phyloP scores from a whole-genome alignment of 345 rosid genomes.

The Melaleuca quinquenervia region DNA sequence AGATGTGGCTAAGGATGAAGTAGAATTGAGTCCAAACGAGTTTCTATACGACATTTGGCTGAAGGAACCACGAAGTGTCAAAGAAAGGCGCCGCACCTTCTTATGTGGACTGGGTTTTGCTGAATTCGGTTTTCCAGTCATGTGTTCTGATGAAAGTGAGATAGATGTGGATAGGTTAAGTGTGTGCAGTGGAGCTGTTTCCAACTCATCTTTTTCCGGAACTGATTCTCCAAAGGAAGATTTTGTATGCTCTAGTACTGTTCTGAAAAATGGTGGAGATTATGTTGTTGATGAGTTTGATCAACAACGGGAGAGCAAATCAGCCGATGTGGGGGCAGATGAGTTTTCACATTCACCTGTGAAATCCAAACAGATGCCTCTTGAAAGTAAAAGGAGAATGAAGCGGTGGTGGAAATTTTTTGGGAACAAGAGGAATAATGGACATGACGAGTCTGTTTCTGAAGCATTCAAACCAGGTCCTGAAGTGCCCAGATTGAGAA shows the following conservation, averaged over 20 bases:
- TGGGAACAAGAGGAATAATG: conserved; percentile 3
- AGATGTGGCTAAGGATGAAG: conserved; percentile 12
- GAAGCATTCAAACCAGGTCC: neutral
- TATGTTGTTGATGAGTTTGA: conserved; percentile 30
- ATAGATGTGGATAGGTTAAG: conserved; percentile 22
- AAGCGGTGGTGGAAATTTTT: conserved; percentile 50
- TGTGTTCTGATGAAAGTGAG: neutral
- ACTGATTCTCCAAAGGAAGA: conserved; percentile 4
- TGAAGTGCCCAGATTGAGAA: conserved; percentile 12
- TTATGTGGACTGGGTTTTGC: conserved; percentile 38
- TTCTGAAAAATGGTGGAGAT: conserved; percentile 25
- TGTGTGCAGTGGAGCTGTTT: conserved; percentile 35
- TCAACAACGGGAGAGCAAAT: neutral
- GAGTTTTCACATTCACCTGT: neutral
- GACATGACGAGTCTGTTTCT: neutral
- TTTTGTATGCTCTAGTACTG: conserved; percentile 23
- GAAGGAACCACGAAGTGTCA: conserved; percentile 47
- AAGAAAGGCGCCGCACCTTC: conserved; percentile 51
- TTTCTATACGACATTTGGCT: conserved; percentile 45
- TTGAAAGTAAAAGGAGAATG: conserved; percentile 13
- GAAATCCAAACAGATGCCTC: neutral
- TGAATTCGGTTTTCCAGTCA: conserved; percentile 1
- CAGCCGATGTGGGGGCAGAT: neutral
- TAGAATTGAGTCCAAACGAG: neutral
- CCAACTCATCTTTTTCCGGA: conserved; percentile 14